Conservation (phyloP, 1,284 basidiomycete species). For the Ustilago cynodontis region DNA sequence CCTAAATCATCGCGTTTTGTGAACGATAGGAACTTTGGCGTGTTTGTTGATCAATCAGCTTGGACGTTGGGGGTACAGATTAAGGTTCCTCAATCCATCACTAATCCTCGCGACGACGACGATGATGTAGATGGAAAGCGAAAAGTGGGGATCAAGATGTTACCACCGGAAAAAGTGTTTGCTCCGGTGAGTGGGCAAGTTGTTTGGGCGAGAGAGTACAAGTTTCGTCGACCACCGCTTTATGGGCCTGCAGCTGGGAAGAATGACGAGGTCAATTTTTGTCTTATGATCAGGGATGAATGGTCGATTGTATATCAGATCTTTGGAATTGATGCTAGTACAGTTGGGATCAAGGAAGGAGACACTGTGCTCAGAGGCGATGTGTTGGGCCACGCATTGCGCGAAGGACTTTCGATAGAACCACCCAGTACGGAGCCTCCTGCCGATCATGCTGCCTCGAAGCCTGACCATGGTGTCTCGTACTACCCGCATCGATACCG, state of each 20-base stretch:
- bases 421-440: conserved; percentile 51
- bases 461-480: conserved; percentile 37
- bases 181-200: conserved; percentile 59
- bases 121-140: conserved; percentile 14
- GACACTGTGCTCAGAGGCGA: conserved; percentile 52
- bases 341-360: conserved; percentile 30
- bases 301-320: conserved; percentile 63
- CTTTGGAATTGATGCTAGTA: conserved; percentile 48
- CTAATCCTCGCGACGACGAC: conserved; percentile 36
- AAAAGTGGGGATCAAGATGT: conserved; percentile 11
- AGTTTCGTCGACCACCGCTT: conserved; percentile 43
- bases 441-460: conserved; percentile 42
- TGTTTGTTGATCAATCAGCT: conserved; percentile 44
- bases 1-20: conserved; percentile 38
- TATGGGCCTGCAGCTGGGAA: conserved; percentile 43
- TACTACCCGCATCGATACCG: conserved; percentile 59
- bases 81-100: conserved; percentile 41
- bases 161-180: conserved; percentile 50
- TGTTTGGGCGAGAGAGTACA: conserved; percentile 56
- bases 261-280: conserved; percentile 57
- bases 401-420: conserved; percentile 29
- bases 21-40: conserved; percentile 41
- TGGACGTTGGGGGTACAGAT: conserved; percentile 55
- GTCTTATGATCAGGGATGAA: conserved; percentile 61
- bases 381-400: conserved; percentile 49